These are phyloP conservation scores for Capillidium heterosporum DNA, from an alignment of 371 early-diverging fungal species.

Conservation along the genomic window DNA sequence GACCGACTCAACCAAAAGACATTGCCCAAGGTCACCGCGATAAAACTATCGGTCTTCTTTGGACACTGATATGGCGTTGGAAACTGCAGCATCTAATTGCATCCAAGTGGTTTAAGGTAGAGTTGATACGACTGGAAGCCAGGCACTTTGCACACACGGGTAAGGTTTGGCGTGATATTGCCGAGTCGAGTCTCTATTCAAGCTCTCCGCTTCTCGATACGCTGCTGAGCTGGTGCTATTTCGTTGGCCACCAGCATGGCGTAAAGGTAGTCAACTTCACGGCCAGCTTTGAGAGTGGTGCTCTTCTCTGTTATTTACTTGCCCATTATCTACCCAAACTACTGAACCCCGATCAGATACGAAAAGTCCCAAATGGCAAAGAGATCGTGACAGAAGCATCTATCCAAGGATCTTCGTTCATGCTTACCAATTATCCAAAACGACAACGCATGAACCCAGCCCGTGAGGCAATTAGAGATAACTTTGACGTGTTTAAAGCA, in stretches of 20 bases:
- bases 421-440: background rate
- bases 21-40: constrained; percentile 19
- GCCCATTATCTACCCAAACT: background rate
- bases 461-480: background rate
- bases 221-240: background rate
- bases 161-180: background rate
- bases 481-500: constrained; percentile 1
- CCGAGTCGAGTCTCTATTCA: background rate
- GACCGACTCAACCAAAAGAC: constrained; percentile 13
- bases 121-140: background rate
- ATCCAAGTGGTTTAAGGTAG: background rate
- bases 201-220: background rate
- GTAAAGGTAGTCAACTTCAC: background rate
- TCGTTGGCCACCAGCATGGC: background rate
- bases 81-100: constrained; percentile 10
- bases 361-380: background rate
- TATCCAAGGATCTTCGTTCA: background rate
- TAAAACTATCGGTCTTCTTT: constrained; percentile 18
- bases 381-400: background rate
- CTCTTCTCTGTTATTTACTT: background rate
- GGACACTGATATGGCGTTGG: constrained; percentile 18
- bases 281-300: background rate
- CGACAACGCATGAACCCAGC: background rate
- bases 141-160: background rate
- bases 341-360: background rate